phyloP scores from a whole-genome alignment of 2,329 filamentous ascomycete genomes.

The Xylariaceae sp. region DNA sequence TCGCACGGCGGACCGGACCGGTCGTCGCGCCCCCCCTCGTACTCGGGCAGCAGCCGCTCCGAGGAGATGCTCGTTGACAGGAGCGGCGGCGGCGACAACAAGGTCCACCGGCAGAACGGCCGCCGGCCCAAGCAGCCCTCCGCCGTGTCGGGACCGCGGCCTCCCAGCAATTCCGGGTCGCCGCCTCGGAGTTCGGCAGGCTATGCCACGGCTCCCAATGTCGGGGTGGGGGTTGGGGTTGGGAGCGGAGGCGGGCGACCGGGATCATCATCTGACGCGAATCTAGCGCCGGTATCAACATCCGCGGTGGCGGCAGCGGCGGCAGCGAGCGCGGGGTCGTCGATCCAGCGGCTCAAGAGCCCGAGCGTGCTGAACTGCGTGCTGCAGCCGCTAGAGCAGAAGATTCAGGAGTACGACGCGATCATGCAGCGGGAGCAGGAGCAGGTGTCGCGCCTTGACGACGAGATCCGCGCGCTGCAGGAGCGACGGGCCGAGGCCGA shows the following conservation, averaged over 20 bases:
- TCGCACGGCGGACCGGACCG: constrained; percentile 3
- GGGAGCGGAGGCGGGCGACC: neutral
- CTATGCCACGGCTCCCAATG: constrained; percentile 10
- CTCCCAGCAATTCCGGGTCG: constrained; percentile 27
- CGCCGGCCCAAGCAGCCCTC: constrained; percentile 24
- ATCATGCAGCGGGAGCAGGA: constrained; percentile 46
- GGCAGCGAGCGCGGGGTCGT: constrained; percentile 15
- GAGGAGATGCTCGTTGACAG: constrained; percentile 37
- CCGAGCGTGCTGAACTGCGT: constrained; percentile 48
- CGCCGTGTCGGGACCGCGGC: constrained; percentile 24
- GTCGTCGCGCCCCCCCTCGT: constrained; percentile 34
- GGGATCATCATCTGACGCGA: neutral
- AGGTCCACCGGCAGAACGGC: constrained; percentile 33
- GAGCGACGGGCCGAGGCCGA: constrained; percentile 46
- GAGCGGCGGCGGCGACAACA: constrained; percentile 17
- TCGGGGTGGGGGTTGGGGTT: neutral
- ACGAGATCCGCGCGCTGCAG: constrained; percentile 46
- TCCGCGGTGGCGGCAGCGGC: constrained; percentile 7
- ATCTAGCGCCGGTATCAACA: neutral
- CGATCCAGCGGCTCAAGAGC: constrained; percentile 48
- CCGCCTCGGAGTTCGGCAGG: constrained; percentile 28
- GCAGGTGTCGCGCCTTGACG: constrained; percentile 47
- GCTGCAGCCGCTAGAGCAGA: constrained; percentile 48
- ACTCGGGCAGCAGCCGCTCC: constrained; percentile 37
- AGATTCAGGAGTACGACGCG: constrained; percentile 47